A percentile compares a stretch with the other conserved stretches of the same genome.
phyloP scores from a whole-genome alignment of 2,329 filamentous ascomycete genomes.

The Apiospora hydei region DNA sequence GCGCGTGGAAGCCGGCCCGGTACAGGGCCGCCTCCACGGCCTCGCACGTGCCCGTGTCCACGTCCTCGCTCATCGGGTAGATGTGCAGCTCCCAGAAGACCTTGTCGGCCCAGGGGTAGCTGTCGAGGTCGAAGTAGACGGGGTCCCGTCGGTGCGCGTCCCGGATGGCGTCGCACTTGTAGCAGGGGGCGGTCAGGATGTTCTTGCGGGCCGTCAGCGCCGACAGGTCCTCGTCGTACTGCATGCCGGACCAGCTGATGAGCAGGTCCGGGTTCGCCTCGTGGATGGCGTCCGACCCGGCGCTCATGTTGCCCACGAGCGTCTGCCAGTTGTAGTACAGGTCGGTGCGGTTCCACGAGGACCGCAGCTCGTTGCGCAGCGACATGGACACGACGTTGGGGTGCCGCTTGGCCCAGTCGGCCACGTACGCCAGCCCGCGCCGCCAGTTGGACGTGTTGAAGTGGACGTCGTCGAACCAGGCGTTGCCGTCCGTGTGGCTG shows the following conservation, averaged over 20 bases:
- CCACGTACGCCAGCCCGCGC: conserved; percentile 61
- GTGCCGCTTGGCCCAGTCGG: conserved; percentile 49
- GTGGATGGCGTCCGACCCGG: conserved; percentile 52
- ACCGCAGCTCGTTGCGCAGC: conserved; percentile 51
- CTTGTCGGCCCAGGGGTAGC: conserved; percentile 56
- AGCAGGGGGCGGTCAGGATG: conserved; percentile 49
- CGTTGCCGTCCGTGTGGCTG: conserved; percentile 56
- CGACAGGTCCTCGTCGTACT: conserved; percentile 54
- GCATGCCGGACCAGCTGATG: conserved; percentile 57
- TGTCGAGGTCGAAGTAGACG: conserved; percentile 52
- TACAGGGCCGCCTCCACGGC: conserved; percentile 57
- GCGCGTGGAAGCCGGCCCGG: conserved; percentile 57
- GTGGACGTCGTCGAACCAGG: conserved; percentile 62
- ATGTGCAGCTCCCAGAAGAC: conserved; percentile 55
- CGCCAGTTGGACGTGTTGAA: conserved; percentile 63
- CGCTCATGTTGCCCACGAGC: conserved; percentile 52
- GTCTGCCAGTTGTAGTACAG: conserved; percentile 54
- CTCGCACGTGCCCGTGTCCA: conserved; percentile 54
- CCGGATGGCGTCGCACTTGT: conserved; percentile 49
- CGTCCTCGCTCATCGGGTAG: conserved; percentile 50
- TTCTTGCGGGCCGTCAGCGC: conserved; percentile 50
- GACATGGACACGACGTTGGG: conserved; percentile 49
- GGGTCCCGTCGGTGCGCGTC: conserved; percentile 52
- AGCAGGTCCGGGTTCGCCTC: conserved; percentile 52
- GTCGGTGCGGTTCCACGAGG: conserved; percentile 44